Evolutionary conservation across 257 asterid genomes (phyloP), one percentile per base, ranked within the genome.

Genomic region (Solanum commersonii): DNA sequence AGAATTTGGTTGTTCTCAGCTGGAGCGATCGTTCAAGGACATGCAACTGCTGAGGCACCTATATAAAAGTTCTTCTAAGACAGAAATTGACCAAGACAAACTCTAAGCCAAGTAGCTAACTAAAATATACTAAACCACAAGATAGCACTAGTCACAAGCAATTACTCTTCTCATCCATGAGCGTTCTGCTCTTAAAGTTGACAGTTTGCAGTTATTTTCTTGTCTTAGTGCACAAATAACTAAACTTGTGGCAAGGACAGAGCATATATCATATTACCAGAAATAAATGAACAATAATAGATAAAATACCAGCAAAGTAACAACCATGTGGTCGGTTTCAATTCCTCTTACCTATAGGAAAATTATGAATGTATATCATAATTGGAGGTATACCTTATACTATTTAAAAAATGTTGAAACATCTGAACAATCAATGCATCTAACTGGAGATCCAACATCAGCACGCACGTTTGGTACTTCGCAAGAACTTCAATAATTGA

Each of bases 371-470:
- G 18, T 31, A 87, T 44, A 87, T 29, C 46, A 71, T 34, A 35
- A 59, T 42, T 67, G 73, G 44, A 68, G 71, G 49, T 29, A 38
- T 83, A 89, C 89, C 88, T 34, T 46, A 74, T 73, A 52, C 56
- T 52, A 71, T n/a, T 59, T 33, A 89, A 67, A 81, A 86, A 86
- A 56, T 23, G 83, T 59, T 83, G 85, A 87, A 87, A 89, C 85
- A 87, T 87, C 52, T 87, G 59, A 60, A 89, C 73, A 72, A 52
- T 49, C 49, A 71, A 86, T 4, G 85, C 29, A 56, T 87, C 89
- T 67, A 87, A 82, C 84, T 82, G 86, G 33, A 74, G 74, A 31
- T 87, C 85, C 91, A 37, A 76, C 89, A 87, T 87, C 35, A 87
- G 40, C 72, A 87, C 40, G 49, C 87, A 87, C 6, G 65, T 33